A percentile compares a stretch with the other conserved stretches of the same genome.
Evolutionary conservation across 352 stramenopile species (phyloP).

Genomic region (Thalassiosira mediterranea): DNA sequence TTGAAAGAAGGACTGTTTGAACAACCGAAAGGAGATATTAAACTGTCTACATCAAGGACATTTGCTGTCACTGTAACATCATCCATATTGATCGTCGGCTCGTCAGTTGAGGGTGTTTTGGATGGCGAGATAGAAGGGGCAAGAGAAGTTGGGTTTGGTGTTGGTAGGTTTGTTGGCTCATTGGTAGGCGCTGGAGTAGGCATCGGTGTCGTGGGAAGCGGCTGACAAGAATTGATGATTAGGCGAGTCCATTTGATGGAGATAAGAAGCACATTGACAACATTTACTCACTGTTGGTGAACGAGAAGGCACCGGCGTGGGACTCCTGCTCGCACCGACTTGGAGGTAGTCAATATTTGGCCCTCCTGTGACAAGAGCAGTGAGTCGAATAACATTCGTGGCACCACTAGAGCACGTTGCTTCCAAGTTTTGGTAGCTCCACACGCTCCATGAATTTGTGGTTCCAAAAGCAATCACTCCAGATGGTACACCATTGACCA

Average conservation of each 20-base stretch:
- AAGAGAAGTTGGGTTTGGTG: slow-evolving; percentile 1
- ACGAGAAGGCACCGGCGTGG: not conserved
- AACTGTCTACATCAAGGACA: not conserved
- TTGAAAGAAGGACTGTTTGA: not conserved
- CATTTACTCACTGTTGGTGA: not conserved
- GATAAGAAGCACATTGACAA: too few species aligned
- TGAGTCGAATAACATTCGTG: not conserved
- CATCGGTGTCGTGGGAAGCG: not conserved
- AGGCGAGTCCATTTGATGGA: too few species aligned
- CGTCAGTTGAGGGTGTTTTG: not conserved
- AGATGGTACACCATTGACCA: not conserved
- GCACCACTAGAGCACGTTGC: not conserved
- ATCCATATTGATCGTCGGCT: not conserved
- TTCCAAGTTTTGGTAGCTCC: not conserved
- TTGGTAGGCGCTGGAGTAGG: not conserved
- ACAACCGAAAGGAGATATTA: not conserved
- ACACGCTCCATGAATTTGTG: not conserved
- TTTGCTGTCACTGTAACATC: not conserved
- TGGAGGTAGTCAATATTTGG: not conserved
- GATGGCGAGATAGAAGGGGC: not conserved
- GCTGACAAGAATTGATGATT: too few species aligned
- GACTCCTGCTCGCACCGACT: not conserved
- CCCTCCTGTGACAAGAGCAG: not conserved
- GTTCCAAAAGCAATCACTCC: not conserved
- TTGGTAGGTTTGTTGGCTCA: not conserved